phyloP scores from a whole-genome alignment of 176 grass and related monocot species.

The Areca catechu region DNA sequence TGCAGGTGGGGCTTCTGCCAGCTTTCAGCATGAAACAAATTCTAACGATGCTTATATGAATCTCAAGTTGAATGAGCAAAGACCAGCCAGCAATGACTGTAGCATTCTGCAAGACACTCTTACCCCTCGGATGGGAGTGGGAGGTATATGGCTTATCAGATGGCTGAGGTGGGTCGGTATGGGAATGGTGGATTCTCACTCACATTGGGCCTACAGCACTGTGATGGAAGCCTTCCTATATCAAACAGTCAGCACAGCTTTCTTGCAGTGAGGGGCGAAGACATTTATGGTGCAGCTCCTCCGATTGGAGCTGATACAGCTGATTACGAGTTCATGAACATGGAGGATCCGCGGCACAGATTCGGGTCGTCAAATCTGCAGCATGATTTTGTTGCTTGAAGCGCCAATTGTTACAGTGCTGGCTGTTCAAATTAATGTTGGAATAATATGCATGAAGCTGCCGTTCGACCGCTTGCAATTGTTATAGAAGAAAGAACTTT shows the following conservation, averaged over 20 bases:
- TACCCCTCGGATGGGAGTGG: conserved; percentile 23
- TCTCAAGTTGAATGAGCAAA: conserved; percentile 29
- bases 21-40: conserved; percentile 17
- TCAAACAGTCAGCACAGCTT: too few species aligned
- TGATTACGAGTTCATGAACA: conserved; percentile 64
- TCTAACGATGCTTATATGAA: conserved; percentile 18
- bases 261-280: conserved; percentile 30
- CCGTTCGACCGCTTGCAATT: too few species aligned
- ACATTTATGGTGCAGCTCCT: conserved; percentile 17
- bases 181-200: conserved; percentile 55
- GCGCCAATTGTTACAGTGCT: conserved; percentile 19
- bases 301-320: conserved; percentile 23
- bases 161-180: conserved; percentile 38
- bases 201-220: conserved; percentile 80
- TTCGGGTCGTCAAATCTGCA: conserved; percentile 68
- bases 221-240: not conserved
- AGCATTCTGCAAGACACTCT: conserved; percentile 54
- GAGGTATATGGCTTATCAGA: conserved; percentile 64
- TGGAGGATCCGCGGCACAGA: conserved; percentile 46
- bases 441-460: conserved; percentile 36
- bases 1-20: conserved; percentile 15
- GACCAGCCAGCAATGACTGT: not conserved
- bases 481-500: too few species aligned
- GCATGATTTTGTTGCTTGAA: conserved; percentile 87
- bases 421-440: conserved; percentile 2